Evolutionary conservation across 140 eudicot species (phyloP).

Genomic region (Anethum foeniculum): DNA sequence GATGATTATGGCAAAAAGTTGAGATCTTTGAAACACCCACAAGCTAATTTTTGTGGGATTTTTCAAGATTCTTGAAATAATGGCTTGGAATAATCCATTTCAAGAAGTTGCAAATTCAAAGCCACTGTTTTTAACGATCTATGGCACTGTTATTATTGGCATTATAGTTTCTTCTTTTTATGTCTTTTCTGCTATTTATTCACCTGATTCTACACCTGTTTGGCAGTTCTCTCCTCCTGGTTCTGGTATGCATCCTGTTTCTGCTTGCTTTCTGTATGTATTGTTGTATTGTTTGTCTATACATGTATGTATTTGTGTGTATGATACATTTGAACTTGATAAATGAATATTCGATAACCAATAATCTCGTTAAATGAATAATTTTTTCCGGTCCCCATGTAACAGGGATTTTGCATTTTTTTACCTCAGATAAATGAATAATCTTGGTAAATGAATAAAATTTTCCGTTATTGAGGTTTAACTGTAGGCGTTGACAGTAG

Average conservation of each 20-base stretch:
- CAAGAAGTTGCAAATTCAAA: slow-evolving; percentile 59
- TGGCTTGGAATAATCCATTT: slow-evolving; percentile 48
- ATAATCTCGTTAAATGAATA: no score
- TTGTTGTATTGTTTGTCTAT: neutral
- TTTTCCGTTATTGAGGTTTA: no score
- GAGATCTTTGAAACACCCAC: slow-evolving; percentile 9
- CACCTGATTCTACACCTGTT: slow-evolving; percentile 38
- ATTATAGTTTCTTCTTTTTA: slow-evolving; percentile 58
- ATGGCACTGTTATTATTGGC: slow-evolving; percentile 67
- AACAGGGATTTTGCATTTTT: no score
- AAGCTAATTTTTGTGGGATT: neutral
- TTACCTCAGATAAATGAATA: no score
- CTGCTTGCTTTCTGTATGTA: neutral
- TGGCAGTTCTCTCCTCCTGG: slow-evolving; percentile 34
- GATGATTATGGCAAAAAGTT: slow-evolving; percentile 18
- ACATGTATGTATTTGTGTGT: neutral
- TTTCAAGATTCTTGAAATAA: neutral
- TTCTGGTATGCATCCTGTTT: slow-evolving; percentile 5
- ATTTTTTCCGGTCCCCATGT: no score
- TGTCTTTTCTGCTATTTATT: slow-evolving; percentile 79
- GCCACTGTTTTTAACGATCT: slow-evolving; percentile 89
- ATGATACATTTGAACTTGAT: no score
- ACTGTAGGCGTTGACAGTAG: no score
- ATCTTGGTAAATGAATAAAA: no score
- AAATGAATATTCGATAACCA: no score